Evolutionary conservation across 305 asterid genomes (phyloP).

Genomic region (Fraxinus angustifolia): DNA sequence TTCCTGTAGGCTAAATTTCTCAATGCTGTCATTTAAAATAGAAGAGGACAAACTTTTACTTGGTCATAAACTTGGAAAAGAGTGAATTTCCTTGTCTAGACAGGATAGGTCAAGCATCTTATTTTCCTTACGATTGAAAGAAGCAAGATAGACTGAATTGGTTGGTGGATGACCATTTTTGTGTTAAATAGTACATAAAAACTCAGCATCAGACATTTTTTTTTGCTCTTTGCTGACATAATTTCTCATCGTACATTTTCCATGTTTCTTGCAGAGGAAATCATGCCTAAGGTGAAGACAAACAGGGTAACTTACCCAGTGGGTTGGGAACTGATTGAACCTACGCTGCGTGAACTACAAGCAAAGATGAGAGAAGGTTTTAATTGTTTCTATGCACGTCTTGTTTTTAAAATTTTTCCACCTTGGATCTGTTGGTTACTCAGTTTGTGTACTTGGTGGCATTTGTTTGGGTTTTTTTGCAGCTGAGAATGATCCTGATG

Average conservation of each 20-base stretch:
- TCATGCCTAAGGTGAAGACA: slow-evolving; percentile 27
- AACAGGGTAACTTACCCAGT: slow-evolving; percentile 26
- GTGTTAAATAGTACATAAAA: not conserved
- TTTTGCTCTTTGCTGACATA: not conserved
- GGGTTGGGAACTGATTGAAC: slow-evolving; percentile 78
- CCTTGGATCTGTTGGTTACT: not conserved
- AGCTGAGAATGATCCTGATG: slow-evolving; percentile 83
- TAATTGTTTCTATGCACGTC: not conserved
- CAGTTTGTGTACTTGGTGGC: not conserved
- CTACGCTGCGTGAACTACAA: slow-evolving; percentile 69
- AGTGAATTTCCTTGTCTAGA: not conserved
- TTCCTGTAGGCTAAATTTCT: not conserved
- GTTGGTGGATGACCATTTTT: not conserved
- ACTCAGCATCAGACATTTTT: not conserved
- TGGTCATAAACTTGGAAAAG: not conserved
- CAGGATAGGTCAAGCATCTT: not conserved
- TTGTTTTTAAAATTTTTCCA: not conserved
- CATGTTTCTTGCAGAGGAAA: not conserved
- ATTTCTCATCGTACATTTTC: not conserved
- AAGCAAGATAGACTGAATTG: not conserved
- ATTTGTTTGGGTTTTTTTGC: slow-evolving; percentile 13
- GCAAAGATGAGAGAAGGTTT: slow-evolving; percentile 82
- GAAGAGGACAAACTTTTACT: not conserved
- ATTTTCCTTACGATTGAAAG: not conserved
- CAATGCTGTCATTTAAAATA: not conserved